phyloP scores from a whole-genome alignment of 345 rosid species.

The Eucalyptus polyanthemos region DNA sequence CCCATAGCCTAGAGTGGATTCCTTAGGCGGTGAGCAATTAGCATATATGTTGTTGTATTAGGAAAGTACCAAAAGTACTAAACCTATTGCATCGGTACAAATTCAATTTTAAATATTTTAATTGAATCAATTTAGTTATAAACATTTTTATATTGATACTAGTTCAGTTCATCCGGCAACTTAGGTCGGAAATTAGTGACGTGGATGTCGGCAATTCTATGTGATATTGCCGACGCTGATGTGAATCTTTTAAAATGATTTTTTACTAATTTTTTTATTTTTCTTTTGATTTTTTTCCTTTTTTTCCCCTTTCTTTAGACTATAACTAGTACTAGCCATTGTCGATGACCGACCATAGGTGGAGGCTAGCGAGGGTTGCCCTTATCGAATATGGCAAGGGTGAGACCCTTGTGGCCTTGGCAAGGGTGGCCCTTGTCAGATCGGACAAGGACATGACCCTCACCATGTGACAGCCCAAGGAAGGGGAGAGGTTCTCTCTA shows the following conservation, averaged over 20 bases:
- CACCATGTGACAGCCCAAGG: no score
- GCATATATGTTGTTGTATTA: neutral
- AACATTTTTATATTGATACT: no score
- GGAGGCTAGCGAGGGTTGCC: no score
- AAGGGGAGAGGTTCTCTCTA: no score
- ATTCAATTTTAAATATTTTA: fast-evolving
- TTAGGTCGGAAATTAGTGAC: fast-evolving
- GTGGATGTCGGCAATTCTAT: no score
- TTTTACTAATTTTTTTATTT: no score
- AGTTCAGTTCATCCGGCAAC: fast-evolving
- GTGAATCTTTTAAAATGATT: no score
- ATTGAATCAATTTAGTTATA: fast-evolving
- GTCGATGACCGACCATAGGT: fast-evolving
- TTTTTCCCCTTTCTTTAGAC: fast-evolving
- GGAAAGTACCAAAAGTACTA: no score
- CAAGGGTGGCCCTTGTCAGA: no score
- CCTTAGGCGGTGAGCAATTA: no score
- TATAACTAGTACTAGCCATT: fast-evolving
- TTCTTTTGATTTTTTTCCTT: fast-evolving
- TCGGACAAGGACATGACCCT: no score
- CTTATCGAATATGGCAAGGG: fast-evolving
- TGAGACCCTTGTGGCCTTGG: no score
- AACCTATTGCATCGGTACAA: fast-evolving
- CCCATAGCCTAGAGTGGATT: neutral
- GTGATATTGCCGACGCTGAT: fast-evolving